A percentile compares a stretch with the other conserved stretches of the same genome.
phyloP scores from a whole-genome alignment of 176 grass and related monocot genomes.

The Carex kokanica region DNA sequence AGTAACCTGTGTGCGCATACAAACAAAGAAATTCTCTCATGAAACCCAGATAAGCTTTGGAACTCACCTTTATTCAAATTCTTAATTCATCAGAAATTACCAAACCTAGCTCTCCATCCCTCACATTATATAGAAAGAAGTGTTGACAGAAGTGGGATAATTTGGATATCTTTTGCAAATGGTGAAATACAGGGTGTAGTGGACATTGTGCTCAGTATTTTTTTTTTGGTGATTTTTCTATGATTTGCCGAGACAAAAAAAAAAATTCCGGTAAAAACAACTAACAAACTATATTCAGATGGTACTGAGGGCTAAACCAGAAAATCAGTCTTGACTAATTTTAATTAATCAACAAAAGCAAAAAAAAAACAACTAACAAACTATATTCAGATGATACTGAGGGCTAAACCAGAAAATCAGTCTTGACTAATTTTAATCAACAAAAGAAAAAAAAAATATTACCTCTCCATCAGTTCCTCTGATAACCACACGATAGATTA shows the following conservation, averaged over 20 bases:
- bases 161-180: not conserved
- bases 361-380: not conserved
- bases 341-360: not conserved
- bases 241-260: not conserved
- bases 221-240: not conserved
- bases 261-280: too few relatives aligned
- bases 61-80: not conserved
- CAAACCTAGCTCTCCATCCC: not conserved
- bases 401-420: not conserved
- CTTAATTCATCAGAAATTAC: not conserved
- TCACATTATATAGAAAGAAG: not conserved
- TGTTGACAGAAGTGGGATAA: not conserved
- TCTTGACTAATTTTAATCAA: not conserved
- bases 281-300: not conserved
- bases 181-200: constrained; percentile 1
- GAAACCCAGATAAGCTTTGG: not conserved
- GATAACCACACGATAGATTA: constrained; percentile 80
- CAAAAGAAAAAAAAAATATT: constrained; percentile 9
- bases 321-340: not conserved
- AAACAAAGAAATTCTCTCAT: not conserved
- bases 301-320: not conserved
- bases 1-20: not conserved
- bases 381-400: not conserved
- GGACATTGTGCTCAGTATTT: not conserved
- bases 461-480: constrained; percentile 91